These are phyloP conservation scores for Bigelowiella natans DNA, from an alignment of 78 protist genomes.

Conservation along the genomic window DNA sequence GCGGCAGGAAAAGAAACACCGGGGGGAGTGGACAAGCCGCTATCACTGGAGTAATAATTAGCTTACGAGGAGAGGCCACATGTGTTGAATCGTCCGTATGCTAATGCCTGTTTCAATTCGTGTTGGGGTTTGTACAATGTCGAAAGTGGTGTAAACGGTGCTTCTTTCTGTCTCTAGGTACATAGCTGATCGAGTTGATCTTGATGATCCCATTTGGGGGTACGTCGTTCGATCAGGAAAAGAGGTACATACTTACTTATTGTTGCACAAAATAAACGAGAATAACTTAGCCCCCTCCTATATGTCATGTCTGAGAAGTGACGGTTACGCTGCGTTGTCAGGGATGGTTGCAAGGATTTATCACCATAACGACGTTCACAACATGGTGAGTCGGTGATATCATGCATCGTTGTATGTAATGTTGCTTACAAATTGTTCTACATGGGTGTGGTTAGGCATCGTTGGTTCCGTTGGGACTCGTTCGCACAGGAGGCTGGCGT, in stretches of 20 bases:
- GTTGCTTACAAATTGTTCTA: neutral
- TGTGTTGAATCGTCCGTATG: no score
- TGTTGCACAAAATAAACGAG: no score
- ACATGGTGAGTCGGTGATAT: neutral
- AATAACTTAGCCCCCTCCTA: no score
- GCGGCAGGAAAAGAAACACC: neutral
- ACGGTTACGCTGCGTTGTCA: neutral
- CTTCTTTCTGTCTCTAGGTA: neutral
- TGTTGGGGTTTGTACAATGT: no score
- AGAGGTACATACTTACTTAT: neutral
- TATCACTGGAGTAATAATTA: no score
- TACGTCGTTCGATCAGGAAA: neutral
- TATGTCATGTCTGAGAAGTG: no score
- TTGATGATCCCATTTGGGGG: neutral
- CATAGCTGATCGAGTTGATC: neutral
- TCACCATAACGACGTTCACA: neutral
- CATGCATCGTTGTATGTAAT: neutral
- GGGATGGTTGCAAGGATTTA: neutral
- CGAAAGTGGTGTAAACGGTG: no score
- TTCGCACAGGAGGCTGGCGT: neutral
- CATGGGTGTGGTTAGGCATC: neutral
- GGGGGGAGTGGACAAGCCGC: neutral
- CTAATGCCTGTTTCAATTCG: no score
- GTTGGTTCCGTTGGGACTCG: neutral
- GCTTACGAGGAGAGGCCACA: no score